A percentile compares a stretch with the other conserved stretches of the same genome.
Evolutionary conservation across 352 stramenopile genomes (phyloP).

Genomic region (Globisporangium spinosum): DNA sequence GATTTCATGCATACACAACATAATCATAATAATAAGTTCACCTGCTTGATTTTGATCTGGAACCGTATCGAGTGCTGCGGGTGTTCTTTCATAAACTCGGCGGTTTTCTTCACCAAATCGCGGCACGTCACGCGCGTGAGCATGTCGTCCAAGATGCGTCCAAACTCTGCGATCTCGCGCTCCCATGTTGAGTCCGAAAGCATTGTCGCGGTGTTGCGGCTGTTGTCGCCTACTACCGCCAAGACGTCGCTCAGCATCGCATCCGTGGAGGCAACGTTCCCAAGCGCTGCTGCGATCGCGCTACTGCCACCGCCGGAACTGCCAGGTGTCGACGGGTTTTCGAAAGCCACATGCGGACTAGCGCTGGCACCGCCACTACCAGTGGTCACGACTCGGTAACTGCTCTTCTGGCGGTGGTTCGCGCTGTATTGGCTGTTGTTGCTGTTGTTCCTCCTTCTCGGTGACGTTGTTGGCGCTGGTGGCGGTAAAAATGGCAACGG

Average conservation of each 20-base stretch:
- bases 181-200: conserved; percentile 68
- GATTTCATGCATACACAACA: conserved; percentile 5
- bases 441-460: conserved; percentile 5
- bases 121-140: conserved; percentile 62
- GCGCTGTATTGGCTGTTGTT: not conserved
- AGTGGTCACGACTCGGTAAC: not conserved
- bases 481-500: conserved; percentile 8
- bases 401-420: conserved; percentile 6
- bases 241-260: not conserved
- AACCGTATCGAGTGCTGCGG: conserved; percentile 73
- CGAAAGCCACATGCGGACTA: conserved; percentile 3
- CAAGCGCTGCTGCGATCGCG: conserved; percentile 12
- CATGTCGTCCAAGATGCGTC: conserved; percentile 66
- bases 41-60: conserved; percentile 89
- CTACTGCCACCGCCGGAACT: not conserved
- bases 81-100: conserved; percentile 67
- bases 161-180: conserved; percentile 73
- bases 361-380: not conserved
- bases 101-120: conserved; percentile 70
- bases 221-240: conserved; percentile 7
- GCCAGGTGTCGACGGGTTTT: conserved; percentile 2
- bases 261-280: conserved; percentile 3
- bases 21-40: conserved; percentile 25
- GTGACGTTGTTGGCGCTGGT: conserved; percentile 5
- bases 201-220: conserved; percentile 23